A percentile compares a stretch with the other conserved stretches of the same genome.
Conservation (phyloP, 164 flowering plant genomes). For the Brasenia schreberi region DNA sequence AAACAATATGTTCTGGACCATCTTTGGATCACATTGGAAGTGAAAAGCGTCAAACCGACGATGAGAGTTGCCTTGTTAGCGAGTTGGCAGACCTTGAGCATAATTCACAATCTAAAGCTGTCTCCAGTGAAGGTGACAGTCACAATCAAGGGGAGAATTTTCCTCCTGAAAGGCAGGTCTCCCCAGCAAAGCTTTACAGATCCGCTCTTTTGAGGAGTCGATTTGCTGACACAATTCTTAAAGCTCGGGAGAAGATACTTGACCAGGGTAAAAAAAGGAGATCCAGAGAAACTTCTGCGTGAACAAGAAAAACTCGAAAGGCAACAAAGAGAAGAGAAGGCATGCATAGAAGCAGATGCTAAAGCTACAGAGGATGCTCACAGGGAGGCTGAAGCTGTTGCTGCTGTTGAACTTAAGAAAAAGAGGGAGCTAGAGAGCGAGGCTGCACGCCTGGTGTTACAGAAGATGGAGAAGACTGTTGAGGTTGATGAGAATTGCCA, state of each 20-base stretch:
- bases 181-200: conserved; percentile 71
- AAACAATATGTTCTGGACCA: too few species aligned
- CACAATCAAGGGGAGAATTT: conserved; percentile 70
- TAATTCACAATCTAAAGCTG: conserved; percentile 17
- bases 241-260: conserved; percentile 70
- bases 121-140: conserved; percentile 22
- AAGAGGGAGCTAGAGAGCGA: conserved; percentile 79
- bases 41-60: too few species aligned
- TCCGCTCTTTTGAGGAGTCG: conserved; percentile 76
- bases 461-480: conserved; percentile 83
- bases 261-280: conserved; percentile 51
- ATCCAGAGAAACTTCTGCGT: conserved; percentile 58
- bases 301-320: conserved; percentile 74
- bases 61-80: conserved; percentile 20
- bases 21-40: too few species aligned
- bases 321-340: conserved; percentile 52
- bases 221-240: too few species aligned
- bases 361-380: conserved; percentile 84
- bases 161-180: conserved; percentile 70
- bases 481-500: conserved; percentile 68
- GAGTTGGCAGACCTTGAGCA: conserved; percentile 32
- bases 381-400: conserved; percentile 52
- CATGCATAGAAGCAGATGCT: conserved; percentile 60
- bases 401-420: conserved; percentile 59
- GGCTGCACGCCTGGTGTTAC: conserved; percentile 77